Percentiles rank a stretch among this genome's conserved stretches.
Conservation (phyloP, 2,329 filamentous ascomycete species). For the Chalaropsis ovoidea region DNA sequence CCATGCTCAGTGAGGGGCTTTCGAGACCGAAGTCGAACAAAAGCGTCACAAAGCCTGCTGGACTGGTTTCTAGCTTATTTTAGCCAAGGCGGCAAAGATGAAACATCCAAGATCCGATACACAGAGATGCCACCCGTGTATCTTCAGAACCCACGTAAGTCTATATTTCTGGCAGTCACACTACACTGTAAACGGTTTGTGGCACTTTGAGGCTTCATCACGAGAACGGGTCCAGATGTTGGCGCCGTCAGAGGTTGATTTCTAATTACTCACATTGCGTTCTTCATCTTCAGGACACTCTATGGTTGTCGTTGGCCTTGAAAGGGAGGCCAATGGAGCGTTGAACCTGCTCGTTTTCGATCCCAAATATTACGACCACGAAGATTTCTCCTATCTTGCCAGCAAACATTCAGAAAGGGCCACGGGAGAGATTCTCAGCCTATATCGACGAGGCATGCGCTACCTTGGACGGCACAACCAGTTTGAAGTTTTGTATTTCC, state of each 20-base stretch:
- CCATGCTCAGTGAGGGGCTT: conserved; percentile 38
- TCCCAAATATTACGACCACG: conserved; percentile 37
- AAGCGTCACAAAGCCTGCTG: conserved; percentile 16
- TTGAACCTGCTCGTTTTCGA: conserved; percentile 76
- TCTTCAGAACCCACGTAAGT: conserved; percentile 66
- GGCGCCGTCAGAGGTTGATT: neutral
- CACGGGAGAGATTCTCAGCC: conserved; percentile 49
- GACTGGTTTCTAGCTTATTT: conserved; percentile 65
- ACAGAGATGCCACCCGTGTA: conserved; percentile 78
- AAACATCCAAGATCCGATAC: conserved; percentile 49
- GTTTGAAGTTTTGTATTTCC: conserved; percentile 68
- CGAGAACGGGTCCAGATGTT: too few relatives aligned
- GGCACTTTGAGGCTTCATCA: too few relatives aligned
- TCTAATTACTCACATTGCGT: neutral
- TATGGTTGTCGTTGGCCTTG: conserved; percentile 77
- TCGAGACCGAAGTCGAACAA: neutral
- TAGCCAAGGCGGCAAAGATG: conserved; percentile 40
- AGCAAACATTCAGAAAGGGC: neutral
- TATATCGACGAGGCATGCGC: conserved; percentile 59
- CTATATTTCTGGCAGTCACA: neutral
- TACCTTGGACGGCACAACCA: conserved; percentile 62
- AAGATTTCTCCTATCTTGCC: conserved; percentile 18
- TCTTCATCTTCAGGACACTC: conserved; percentile 55
- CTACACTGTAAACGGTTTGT: too few relatives aligned
- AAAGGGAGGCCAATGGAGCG: conserved; percentile 54